Percentiles rank a stretch among this genome's conserved stretches.
Evolutionary conservation across 495 filamentous ascomycete genomes (phyloP).

Genomic region (Aspergillus saccharolyticus): DNA sequence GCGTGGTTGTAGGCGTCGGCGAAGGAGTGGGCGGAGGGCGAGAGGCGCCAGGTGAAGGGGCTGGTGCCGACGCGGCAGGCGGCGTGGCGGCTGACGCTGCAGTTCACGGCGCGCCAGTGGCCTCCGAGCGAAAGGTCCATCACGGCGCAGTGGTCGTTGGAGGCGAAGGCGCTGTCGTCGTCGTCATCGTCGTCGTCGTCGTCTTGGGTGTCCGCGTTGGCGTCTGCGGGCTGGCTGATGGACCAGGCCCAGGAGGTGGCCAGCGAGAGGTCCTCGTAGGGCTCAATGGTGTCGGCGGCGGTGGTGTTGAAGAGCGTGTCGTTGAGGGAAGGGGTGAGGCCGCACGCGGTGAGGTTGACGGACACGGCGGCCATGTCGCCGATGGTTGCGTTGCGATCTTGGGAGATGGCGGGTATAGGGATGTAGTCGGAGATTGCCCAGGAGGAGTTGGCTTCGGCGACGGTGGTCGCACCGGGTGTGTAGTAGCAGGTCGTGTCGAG

Average conservation of each 20-base stretch:
- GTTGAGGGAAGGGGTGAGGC: constrained; percentile 55
- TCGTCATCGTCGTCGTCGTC: constrained; percentile 15
- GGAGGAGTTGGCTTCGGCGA: constrained; percentile 50
- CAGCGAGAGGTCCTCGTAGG: constrained; percentile 49
- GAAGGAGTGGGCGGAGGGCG: constrained; percentile 32
- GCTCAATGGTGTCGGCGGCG: constrained; percentile 37
- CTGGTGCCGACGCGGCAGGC: constrained; percentile 49
- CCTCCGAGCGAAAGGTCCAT: constrained; percentile 42
- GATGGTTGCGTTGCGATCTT: constrained; percentile 32
- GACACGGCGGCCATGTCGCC: constrained; percentile 26
- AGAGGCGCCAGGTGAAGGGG: constrained; percentile 54
- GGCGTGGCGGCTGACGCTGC: constrained; percentile 40
- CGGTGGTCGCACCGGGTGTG: constrained; percentile 25
- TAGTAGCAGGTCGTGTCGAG: constrained; percentile 51
- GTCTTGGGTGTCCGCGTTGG: constrained; percentile 16
- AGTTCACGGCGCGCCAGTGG: constrained; percentile 54
- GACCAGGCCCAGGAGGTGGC: constrained; percentile 57
- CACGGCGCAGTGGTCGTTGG: constrained; percentile 46
- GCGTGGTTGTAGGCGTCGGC: constrained; percentile 25
- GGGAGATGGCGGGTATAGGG: constrained; percentile 26
- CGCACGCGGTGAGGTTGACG: constrained; percentile 49
- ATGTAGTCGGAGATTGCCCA: constrained; percentile 46
- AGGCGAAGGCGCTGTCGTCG: background rate
- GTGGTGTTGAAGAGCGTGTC: constrained; percentile 47
- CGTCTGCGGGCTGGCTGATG: constrained; percentile 43